These are phyloP conservation scores for Taphrina populina DNA, from an alignment of 1,139 yeast genomes.

Conservation along the genomic window DNA sequence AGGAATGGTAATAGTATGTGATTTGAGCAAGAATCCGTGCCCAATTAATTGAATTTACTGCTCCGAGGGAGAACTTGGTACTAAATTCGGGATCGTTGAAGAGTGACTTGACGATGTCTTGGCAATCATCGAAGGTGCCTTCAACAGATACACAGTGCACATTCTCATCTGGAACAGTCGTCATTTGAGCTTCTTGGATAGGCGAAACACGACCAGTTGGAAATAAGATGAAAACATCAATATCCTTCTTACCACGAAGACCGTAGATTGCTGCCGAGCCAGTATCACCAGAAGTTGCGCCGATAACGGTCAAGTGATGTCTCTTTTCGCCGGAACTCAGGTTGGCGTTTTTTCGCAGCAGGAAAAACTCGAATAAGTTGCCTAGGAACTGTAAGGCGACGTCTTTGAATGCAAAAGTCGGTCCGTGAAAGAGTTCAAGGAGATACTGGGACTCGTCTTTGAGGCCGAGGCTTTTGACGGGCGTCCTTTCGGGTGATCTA, in stretches of 20 bases:
- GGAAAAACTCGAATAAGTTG: slow-evolving; percentile 87
- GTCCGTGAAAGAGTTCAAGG: slow-evolving; percentile 95
- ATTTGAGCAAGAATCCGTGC: slow-evolving; percentile 97
- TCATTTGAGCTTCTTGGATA: slow-evolving; percentile 97
- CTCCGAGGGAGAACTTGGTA: slow-evolving; percentile 87
- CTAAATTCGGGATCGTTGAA: slow-evolving; percentile 89
- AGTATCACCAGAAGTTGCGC: slow-evolving; percentile 98
- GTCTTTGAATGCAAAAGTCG: slow-evolving; percentile 97
- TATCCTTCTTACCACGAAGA: slow-evolving; percentile 91
- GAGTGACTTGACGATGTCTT: slow-evolving; percentile 88
- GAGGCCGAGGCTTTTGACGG: slow-evolving; percentile 60
- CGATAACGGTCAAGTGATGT: slow-evolving; percentile 89
- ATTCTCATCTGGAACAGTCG: slow-evolving; percentile 89
- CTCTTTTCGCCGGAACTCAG: slow-evolving; percentile 58
- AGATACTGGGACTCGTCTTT: slow-evolving; percentile 63
- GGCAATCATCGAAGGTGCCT: slow-evolving; percentile 98
- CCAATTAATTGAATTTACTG: slow-evolving; percentile 98
- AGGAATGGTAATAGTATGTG: slow-evolving; percentile 91
- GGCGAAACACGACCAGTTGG: slow-evolving; percentile 98
- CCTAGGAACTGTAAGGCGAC: slow-evolving; percentile 98
- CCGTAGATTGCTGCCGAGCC: slow-evolving; percentile 99
- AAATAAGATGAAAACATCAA: slow-evolving; percentile 88
- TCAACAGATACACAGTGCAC: slow-evolving; percentile 92
- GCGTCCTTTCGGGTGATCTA: slow-evolving; percentile 82
- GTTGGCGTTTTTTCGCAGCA: slow-evolving; percentile 69